Conservation (phyloP, 2,329 filamentous ascomycete species). For the Pseudogymnoascus sp. region DNA sequence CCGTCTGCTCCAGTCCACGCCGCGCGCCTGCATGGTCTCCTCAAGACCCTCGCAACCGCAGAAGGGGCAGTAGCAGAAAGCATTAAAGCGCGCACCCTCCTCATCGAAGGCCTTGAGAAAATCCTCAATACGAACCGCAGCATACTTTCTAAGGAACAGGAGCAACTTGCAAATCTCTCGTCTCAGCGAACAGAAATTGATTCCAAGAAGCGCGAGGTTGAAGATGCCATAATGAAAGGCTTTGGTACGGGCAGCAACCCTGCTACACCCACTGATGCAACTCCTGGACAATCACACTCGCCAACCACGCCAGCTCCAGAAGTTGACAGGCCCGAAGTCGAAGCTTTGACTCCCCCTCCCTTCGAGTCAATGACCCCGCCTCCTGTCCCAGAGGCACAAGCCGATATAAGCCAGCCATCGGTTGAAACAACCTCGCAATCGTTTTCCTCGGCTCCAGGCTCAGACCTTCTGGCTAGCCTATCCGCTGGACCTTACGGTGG, state of each 20-base stretch:
- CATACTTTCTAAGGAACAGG: conserved; percentile 62
- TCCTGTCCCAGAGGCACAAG: conserved; percentile 31
- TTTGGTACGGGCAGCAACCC: conserved; percentile 54
- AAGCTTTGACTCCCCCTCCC: conserved; percentile 76
- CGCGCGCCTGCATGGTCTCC: conserved; percentile 77
- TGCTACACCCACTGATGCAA: conserved; percentile 39
- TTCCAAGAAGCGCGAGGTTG: conserved; percentile 76
- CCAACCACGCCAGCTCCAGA: conserved; percentile 45
- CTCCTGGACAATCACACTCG: conserved; percentile 27
- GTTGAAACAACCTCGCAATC: conserved; percentile 14
- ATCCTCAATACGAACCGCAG: conserved; percentile 66
- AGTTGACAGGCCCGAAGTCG: conserved; percentile 68
- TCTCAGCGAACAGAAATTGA: conserved; percentile 67
- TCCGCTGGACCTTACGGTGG: conserved; percentile 28
- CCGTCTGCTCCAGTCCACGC: conserved; percentile 87
- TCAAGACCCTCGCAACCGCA: conserved; percentile 80
- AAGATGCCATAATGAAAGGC: conserved; percentile 82
- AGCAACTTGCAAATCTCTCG: conserved; percentile 53
- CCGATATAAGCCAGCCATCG: conserved; percentile 9
- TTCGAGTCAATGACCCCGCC: conserved; percentile 42
- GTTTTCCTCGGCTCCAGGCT: conserved; percentile 22
- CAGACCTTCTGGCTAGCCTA: conserved; percentile 32
- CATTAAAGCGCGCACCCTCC: conserved; percentile 71
- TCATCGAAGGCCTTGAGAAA: conserved; percentile 76
- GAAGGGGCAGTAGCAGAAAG: conserved; percentile 84